phyloP scores from a whole-genome alignment of 495 filamentous ascomycete species.

The Podospora comata region DNA sequence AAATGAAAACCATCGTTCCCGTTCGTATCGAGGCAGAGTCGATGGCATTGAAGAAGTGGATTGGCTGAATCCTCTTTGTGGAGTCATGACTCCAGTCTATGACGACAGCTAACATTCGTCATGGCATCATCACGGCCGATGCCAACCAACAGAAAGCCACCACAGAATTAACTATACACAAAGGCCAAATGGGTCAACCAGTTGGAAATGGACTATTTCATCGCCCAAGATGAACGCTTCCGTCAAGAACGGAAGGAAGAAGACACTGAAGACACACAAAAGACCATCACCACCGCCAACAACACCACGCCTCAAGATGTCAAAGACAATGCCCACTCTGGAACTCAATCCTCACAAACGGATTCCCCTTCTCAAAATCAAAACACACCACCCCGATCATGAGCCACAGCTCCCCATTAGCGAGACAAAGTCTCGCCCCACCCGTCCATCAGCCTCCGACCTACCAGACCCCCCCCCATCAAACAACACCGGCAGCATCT shows the following conservation, averaged over 20 bases:
- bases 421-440: conserved; percentile 22
- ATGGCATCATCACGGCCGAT: conserved; percentile 5
- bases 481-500: conserved; percentile 32
- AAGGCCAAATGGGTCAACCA: background rate
- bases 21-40: no score
- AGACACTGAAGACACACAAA: background rate
- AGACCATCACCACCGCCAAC: background rate
- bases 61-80: background rate
- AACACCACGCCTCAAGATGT: background rate
- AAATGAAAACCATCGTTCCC: no score
- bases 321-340: conserved; percentile 12
- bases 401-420: conserved; percentile 21
- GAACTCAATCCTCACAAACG: conserved; percentile 26
- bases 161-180: background rate
- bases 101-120: conserved; percentile 13
- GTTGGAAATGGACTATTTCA: conserved; percentile 22
- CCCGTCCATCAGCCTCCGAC: background rate
- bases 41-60: background rate
- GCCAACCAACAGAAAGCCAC: background rate
- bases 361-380: conserved; percentile 23
- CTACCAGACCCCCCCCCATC: no score
- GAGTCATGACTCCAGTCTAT: conserved; percentile 7
- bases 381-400: conserved; percentile 16
- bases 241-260: conserved; percentile 11
- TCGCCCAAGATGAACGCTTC: conserved; percentile 15